phyloP scores from a whole-genome alignment of 768 basidiomycete species.

The Lepiota subincarnata region DNA sequence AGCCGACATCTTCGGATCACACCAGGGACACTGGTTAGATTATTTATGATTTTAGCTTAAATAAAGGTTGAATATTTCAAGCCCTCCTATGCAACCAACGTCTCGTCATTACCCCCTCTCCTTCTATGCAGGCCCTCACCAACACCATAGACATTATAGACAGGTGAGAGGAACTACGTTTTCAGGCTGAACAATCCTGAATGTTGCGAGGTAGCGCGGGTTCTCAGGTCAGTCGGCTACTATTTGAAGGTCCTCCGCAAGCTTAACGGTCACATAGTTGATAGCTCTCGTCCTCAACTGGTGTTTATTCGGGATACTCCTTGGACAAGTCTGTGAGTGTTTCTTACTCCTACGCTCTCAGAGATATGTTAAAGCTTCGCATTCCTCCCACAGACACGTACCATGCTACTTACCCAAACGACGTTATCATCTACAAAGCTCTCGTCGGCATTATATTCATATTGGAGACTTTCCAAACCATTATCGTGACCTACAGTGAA shows the following conservation, averaged over 20 bases:
- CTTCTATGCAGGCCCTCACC: too few species aligned
- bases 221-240: not conserved
- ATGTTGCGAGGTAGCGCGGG: not conserved
- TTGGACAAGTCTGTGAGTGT: constrained; percentile 29
- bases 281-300: constrained; percentile 24
- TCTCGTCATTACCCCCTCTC: too few species aligned
- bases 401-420: constrained; percentile 26
- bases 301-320: constrained; percentile 24
- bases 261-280: constrained; percentile 9
- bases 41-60: not conserved
- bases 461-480: constrained; percentile 26
- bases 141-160: not conserved
- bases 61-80: not conserved
- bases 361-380: not conserved
- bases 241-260: not conserved
- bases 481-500: constrained; percentile 12
- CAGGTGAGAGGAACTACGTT: not conserved
- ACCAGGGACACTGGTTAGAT: not conserved
- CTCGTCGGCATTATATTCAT: constrained; percentile 22
- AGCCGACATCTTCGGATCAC: too few species aligned
- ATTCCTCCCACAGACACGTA: constrained; percentile 23
- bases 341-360: not conserved
- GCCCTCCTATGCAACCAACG: not conserved
- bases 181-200: not conserved
- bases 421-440: constrained; percentile 21